phyloP scores from a whole-genome alignment of 2,329 filamentous ascomycete genomes.

The Fusarium pseudocircinatum region DNA sequence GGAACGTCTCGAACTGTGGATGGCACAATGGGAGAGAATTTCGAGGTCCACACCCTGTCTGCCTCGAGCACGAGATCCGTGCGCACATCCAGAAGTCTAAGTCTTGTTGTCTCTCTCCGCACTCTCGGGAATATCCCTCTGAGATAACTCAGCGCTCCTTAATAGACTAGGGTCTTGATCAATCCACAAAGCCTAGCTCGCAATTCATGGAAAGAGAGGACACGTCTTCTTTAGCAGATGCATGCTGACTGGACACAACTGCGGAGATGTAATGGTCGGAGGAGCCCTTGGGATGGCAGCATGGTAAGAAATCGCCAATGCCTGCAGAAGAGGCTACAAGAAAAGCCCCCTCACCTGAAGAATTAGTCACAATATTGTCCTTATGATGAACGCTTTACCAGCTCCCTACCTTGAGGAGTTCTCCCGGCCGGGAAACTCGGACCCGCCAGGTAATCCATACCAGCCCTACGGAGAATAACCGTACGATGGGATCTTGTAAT shows the following conservation, averaged over 20 bases:
- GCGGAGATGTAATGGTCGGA: not conserved
- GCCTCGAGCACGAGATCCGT: conserved; percentile 24
- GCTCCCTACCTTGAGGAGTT: not conserved
- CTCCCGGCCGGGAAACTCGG: conserved; percentile 18
- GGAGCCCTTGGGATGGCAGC: not conserved
- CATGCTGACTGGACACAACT: not conserved
- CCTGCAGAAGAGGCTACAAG: not conserved
- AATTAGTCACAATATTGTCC: not conserved
- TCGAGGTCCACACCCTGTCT: conserved; percentile 13
- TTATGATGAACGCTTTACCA: not conserved
- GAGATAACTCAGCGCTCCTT: conserved; percentile 13
- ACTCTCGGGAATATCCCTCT: conserved; percentile 9
- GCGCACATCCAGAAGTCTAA: conserved; percentile 14
- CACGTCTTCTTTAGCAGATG: not conserved
- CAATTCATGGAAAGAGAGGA: not conserved
- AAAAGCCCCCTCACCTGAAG: not conserved
- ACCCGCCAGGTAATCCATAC: not conserved
- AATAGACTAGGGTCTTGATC: not conserved
- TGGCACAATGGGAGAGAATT: conserved; percentile 14
- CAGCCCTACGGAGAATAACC: conserved; percentile 15
- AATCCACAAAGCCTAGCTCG: not conserved
- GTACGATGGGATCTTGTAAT: not conserved
- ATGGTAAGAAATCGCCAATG: not conserved
- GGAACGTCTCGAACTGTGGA: conserved; percentile 26
- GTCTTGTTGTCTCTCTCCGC: conserved; percentile 5